Evolutionary conservation across 305 asterid genomes (phyloP).

Genomic region (Caryopteris hybrid): DNA sequence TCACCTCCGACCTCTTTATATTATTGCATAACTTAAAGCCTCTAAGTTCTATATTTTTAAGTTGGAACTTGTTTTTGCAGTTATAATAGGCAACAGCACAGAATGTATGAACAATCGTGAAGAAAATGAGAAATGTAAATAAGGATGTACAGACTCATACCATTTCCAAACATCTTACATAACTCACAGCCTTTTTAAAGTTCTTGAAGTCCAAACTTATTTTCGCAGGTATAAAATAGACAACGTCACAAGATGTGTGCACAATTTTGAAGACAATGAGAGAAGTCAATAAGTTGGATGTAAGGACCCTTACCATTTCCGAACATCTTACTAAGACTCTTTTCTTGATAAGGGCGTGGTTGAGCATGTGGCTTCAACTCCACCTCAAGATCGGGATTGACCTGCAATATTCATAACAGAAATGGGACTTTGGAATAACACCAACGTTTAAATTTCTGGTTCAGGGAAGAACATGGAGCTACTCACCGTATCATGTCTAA

Average conservation of each 20-base stretch:
- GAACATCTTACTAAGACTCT: slow-evolving; percentile 99
- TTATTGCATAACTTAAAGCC: background rate
- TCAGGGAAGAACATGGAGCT: background rate
- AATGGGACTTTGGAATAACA: slow-evolving; percentile 10
- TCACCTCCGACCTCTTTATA: background rate
- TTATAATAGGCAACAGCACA: no score
- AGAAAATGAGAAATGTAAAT: background rate
- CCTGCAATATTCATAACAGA: slow-evolving; percentile 44
- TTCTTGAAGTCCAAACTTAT: background rate
- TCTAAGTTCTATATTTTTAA: background rate
- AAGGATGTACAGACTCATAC: no score
- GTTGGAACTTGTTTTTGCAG: background rate
- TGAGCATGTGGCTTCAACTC: slow-evolving; percentile 96
- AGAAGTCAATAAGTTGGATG: background rate
- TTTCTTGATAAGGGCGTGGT: slow-evolving; percentile 98
- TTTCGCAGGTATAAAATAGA: no score
- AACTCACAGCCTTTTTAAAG: background rate
- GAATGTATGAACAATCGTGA: background rate
- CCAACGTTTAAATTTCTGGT: background rate
- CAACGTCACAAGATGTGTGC: background rate
- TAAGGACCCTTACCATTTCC: slow-evolving; percentile 67
- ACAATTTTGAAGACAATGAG: background rate
- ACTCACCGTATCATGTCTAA: slow-evolving; percentile 91
- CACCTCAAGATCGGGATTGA: slow-evolving; percentile 94
- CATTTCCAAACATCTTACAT: background rate